Base-by-base conservation (phyloP, 2,329 filamentous ascomycete species). In the Cercospora sp. region DNA sequence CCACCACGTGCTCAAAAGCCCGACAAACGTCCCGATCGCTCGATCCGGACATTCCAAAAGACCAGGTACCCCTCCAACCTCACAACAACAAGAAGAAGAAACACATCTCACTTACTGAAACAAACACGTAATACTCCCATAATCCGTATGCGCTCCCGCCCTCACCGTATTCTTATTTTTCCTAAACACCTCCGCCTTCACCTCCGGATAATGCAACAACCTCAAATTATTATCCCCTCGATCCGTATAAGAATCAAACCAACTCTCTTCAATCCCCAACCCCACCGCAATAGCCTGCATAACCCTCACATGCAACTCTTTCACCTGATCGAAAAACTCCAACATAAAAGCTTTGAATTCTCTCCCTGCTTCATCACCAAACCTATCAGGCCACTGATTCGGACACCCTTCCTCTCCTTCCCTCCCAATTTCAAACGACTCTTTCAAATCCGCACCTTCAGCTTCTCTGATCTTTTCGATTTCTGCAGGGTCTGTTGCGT, bases 231-330 rank as follows among this genome's bases (percentile, higher is more conserved):
- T 82, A 91, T 94, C 80, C 90, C 91, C 69, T 1, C 82, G 86
- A 73, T 90, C 87, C 0, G 92, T 89, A 76, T 87, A 96, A 4
- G 78, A 74, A 74, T 97, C 92, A 75, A 97, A 97, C 84, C 90
- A 96, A 3, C 74, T 70, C 88, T 88, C 91, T 89, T 94, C 75
- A 82, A 84, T 68, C 90, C 81, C 62, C 81, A 82, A 74, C 87
- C 84, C 81, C 91, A 95, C 73, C 85, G 83, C 39, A 83, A 84
- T 69, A 80, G 79, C 28, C 86, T 90, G 87, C 39, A 83, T 81
- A 77, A 96, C 94, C 81, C 93, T 83, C 30, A 87, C 83, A 78
- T 97, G 91, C 65, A 97, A 79, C 13, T 81, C 77, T 78, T 93
- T 91, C 80, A 93, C 96, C 68, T 84, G 83, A n/a, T 84, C 84